Base-by-base conservation (phyloP, 164 flowering plant species). In the Saururus chinensis region DNA sequence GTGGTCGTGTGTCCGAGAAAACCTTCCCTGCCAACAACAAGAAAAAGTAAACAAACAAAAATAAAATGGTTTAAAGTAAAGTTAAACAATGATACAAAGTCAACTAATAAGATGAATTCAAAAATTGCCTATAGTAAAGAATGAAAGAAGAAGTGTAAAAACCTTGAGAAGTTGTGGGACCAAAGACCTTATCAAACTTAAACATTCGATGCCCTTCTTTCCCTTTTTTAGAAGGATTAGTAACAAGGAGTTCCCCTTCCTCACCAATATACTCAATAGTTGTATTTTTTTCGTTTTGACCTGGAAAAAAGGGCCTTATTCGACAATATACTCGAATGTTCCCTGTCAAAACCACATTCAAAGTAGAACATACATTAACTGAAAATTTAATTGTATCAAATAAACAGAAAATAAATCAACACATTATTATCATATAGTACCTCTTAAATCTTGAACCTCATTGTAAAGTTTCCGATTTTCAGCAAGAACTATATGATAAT, bases 391-490 rank as follows among this genome's bases (percentile, higher is more conserved):
- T 12, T 17, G 14, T 45, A 17, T 12, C 11, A n/a, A n/a, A n/a
- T n/a, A n/a, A n/a, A 12, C 17, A 17, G 14, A 9, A 45, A 45
- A 45, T 7, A 45, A 1, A 30, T 30, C 37, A 30, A 30, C 37
- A 30, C 37, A 30, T 30, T 30, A 30, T 30, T 30, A 30, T 45
- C 4, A 17, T 45, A 45, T 12, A 19, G 66, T 22, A 93, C 99
- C 97, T 83, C 88, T 95, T 71, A 95, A 74, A 68, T 95, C 99
- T 70, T 89, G 97, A 71, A 95, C 87, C 74, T 95, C 97, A 77
- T 95, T 91, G 71, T 89, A 91, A 70, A 95, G 70, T 75, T 67
- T 89, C 41, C 99, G 63, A 63, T 95, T 95, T 81, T 95, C 99
- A 45, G 68, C 82, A 66, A 89, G 88, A 75, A 91, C 90, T 4